Base-by-base conservation (phyloP, 495 filamentous ascomycete genomes). In the Podospora comata region DNA sequence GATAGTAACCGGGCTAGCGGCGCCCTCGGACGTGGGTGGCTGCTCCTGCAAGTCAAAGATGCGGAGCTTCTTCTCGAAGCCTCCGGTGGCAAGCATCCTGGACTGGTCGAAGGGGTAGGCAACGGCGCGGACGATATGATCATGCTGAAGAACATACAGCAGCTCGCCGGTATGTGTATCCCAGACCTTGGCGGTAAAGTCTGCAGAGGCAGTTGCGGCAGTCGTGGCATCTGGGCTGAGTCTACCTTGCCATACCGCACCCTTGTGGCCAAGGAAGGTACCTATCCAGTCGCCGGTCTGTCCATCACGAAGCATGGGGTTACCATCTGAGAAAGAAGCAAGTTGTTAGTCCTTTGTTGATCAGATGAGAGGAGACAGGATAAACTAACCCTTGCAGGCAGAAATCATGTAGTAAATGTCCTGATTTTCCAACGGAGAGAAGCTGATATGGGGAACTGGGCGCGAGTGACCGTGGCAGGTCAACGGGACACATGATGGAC, bases 211-310 rank as follows among this genome's bases (percentile, higher is more conserved):
- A 28, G 95, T 98, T 13, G 92, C 94, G 68, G 96, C 93, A 44
- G 93, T 89, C 39, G 87, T 86, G 6, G 93, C 92, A 79, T 98
- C 95, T 27, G 91, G 86, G 55, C 93, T 97, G 13, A 98, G 85
- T 65, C 94, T 87, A 28, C 93, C 91, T 82, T 97, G 93, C 92
- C 94, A 99, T 62, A 97, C 93, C 19, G 95, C 95, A 68, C 95
- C 95, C 82, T 99, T 98, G 81, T 99, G 95, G 58, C 95, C 94
- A 64, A 99, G 88, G 74, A 98, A 98, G 53, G 96, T 99, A 48
- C 95, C 95, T 70, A 99, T 98, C 95, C 92, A 99, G 78, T 99
- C 95, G 65, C 95, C 95, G 18, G 95, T 98, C 65, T 96, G 87
- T 64, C 95, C 95, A 84, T 99, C 92, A 65, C 95, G 90, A 72